Base-by-base conservation (phyloP, 352 stramenopile genomes). In the Pythium rishiriense region DNA sequence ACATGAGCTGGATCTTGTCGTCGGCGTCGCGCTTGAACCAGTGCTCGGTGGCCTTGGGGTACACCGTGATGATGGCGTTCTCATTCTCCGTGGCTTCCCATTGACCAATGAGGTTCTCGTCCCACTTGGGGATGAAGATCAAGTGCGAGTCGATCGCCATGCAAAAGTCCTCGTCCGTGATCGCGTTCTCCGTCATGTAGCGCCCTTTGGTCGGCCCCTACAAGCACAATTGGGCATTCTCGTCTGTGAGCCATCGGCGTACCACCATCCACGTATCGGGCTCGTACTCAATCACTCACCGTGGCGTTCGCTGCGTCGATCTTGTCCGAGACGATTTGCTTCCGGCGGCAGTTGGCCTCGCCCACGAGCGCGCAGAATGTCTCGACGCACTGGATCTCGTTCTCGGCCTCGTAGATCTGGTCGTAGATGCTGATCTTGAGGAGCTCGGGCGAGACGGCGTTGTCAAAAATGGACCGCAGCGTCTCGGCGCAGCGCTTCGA, bases 101-200 rank as follows among this genome's bases (percentile, higher is more conserved):
- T 50, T 93, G 82, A 9, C 61, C 58, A 0, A 90, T 80, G 41
- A 91, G 74, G 48, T 83, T 85, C 58, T 89, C 85, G 51, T 93
- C 85, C 85, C 85, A 93, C n/a, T 81, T 61, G 6, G 75, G 69
- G 48, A 91, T 76, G 61, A 93, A 93, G 25, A 93, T 52, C 29
- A 93, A 63, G 68, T 93, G 85, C 58, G 85, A 93, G 63, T 93
- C 85, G 64, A 93, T 90, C 19, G 81, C 72, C 62, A 93, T 75
- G 68, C 82, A 91, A 35, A 93, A 93, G 63, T 91, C 79, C 58
- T 93, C 85, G 62, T 91, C 76, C 17, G 70, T 77, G 60, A 93
- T 90, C 31, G 75, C 81, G 50, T 90, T 85, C 62, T 91, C 85
- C 17, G 85, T 89, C 67, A 87, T 76, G 53, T 90, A 93, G 15